Evolutionary conservation across 148 eudicot genomes (phyloP), one percentile per base, ranked within the genome.

Genomic region (Pouteria glomerata): DNA sequence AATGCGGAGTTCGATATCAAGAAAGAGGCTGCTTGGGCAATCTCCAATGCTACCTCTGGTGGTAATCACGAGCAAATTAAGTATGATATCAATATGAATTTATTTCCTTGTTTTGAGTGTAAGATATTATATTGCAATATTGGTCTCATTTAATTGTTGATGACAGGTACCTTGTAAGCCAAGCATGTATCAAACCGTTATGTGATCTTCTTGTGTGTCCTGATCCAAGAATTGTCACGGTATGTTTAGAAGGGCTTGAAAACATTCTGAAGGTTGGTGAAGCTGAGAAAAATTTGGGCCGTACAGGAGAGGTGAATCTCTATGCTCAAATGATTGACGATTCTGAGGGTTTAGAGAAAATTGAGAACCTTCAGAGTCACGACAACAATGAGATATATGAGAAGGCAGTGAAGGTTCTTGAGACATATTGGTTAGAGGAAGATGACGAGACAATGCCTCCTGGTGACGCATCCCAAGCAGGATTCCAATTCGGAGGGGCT

Each of bases 331-430:
- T 84, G 82, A 74, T 81, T 65, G 82, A 84, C 61, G 84, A 84
- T 33, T 80, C 82, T 47, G 87, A 78, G 16, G 87, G 87, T 16
- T 68, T 84, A 56, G 87, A 84, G 76, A 84, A 84, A 65, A 84
- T 84, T n/a, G 87, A 84, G 60, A 78, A 78, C 57, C 73, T 84
- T 21, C 87, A 84, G 59, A 81, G 73, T 64, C 87, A 84, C 70
- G 84, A 84, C 69, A 84, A 84, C 76, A 81, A 73, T 70, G 85
- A 84, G 65, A 84, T 84, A 13, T 83, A 83, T 73, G 87, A 83
- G 73, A 83, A 83, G 74, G 77, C 84, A 14, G 84, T 84, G 58
- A 84, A 84, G 76, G 70, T 84, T 69, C 82, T 84, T 24, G 87
- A 84, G 69, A 76, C 82, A 23, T 84, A 78, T 68, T 84, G 84